Conservation (phyloP, 495 filamentous ascomycete species). For the Entonaema liquescens region DNA sequence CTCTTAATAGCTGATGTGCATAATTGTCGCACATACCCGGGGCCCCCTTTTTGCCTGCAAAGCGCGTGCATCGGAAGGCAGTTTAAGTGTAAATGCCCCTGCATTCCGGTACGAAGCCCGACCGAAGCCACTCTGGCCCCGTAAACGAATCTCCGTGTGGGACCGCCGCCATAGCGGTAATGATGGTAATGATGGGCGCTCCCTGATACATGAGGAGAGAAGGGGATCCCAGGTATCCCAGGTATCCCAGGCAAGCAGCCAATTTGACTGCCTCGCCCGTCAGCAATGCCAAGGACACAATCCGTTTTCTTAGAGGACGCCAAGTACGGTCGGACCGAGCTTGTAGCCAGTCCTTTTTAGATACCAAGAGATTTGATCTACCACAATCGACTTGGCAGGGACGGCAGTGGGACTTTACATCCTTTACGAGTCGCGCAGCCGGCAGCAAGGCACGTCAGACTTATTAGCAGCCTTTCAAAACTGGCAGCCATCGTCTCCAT, state of each 20-base stretch:
- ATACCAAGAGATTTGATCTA: constrained; percentile 50
- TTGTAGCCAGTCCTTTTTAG: constrained; percentile 37
- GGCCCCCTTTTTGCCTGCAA: constrained; percentile 23
- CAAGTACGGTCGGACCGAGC: constrained; percentile 46
- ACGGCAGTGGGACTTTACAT: constrained; percentile 48
- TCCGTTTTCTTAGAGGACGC: constrained; percentile 29
- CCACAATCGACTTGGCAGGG: constrained; percentile 50
- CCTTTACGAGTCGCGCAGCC: constrained; percentile 20
- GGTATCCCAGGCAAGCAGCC: too few relatives aligned
- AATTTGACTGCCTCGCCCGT: constrained; percentile 29
- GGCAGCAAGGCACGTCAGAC: constrained; percentile 18
- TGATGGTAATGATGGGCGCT: background rate
- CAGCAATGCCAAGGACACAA: constrained; percentile 28
- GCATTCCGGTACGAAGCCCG: constrained; percentile 27
- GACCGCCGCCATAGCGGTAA: constrained; percentile 21
- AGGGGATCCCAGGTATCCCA: constrained; percentile 14
- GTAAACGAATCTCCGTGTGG: constrained; percentile 22
- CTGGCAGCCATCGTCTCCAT: constrained; percentile 14
- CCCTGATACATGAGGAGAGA: constrained; percentile 15
- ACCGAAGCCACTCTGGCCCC: constrained; percentile 25
- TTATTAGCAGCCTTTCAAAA: constrained; percentile 18
- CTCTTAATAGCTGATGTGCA: constrained; percentile 37
- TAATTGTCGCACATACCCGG: constrained; percentile 28
- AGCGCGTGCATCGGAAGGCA: constrained; percentile 31
- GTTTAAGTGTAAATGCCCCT: constrained; percentile 22